A percentile compares a stretch with the other conserved stretches of the same genome.
phyloP scores from a whole-genome alignment of 805 yeast species.

The Metschnikowia santaceciliae region DNA sequence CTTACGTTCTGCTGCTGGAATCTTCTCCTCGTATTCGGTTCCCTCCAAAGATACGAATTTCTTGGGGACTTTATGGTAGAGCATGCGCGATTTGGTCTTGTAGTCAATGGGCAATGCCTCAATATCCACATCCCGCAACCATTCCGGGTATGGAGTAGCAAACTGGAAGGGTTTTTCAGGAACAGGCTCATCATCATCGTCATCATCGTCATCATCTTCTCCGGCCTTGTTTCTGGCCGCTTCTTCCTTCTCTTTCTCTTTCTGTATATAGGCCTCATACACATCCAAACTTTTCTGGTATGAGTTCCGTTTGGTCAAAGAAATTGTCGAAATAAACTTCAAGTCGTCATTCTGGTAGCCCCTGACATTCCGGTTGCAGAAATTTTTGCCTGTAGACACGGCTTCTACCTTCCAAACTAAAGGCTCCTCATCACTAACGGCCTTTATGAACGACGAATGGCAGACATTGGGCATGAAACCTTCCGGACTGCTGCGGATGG shows the following conservation, averaged over 20 bases:
- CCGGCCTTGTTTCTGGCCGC: conserved; percentile 2
- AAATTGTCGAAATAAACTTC: conserved; percentile 32
- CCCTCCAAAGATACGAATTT: conserved; percentile 29
- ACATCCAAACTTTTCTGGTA: conserved; percentile 16
- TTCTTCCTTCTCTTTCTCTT: conserved; percentile 3
- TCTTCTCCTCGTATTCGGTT: conserved; percentile 24
- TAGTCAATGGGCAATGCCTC: conserved; percentile 6
- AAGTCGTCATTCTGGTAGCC: conserved; percentile 29
- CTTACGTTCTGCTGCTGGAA: conserved; percentile 23
- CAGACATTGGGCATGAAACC: conserved; percentile 40
- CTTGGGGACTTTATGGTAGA: conserved; percentile 29
- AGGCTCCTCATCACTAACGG: conserved; percentile 29
- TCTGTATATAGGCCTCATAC: conserved; percentile 21
- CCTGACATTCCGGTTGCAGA: conserved; percentile 31
- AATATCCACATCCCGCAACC: conserved; percentile 22
- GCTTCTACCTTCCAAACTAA: conserved; percentile 33
- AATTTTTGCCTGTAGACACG: conserved; percentile 32
- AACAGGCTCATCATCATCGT: conserved; percentile 22
- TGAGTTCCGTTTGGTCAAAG: conserved; percentile 33
- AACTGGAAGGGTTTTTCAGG: conserved; percentile 29
- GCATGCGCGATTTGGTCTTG: conserved; percentile 8
- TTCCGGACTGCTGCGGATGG: conserved; percentile 29
- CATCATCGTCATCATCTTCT: conserved; percentile 24
- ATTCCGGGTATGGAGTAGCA: conserved; percentile 30
- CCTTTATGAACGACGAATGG: conserved; percentile 38